Conservation (phyloP, 2,329 filamentous ascomycete species). For the Mollisia scopiformis region DNA sequence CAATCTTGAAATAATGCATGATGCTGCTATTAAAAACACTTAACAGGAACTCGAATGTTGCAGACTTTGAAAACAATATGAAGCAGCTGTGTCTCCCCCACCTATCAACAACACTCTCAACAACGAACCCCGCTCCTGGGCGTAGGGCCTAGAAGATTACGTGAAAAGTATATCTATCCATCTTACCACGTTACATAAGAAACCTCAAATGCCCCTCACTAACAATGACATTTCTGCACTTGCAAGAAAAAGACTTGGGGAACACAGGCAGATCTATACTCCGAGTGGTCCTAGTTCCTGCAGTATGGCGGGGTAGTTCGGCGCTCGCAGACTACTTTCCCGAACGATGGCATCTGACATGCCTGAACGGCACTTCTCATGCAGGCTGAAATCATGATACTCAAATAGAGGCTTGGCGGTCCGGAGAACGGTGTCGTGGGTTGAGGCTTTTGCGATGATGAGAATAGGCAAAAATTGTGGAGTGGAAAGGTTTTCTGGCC, state of each 20-base stretch:
- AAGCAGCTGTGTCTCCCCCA: neutral
- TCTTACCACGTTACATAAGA: neutral
- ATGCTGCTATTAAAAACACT: neutral
- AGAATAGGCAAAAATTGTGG: neutral
- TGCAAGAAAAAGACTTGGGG: neutral
- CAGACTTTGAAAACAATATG: neutral
- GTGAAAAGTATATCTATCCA: neutral
- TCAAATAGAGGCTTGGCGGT: neutral
- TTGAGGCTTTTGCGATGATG: neutral
- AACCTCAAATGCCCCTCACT: neutral
- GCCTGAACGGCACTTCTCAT: neutral
- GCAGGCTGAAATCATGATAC: neutral
- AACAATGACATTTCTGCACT: neutral
- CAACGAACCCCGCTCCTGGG: neutral
- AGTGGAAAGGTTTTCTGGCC: neutral
- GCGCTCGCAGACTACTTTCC: neutral
- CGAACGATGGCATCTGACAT: neutral
- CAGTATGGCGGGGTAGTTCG: neutral
- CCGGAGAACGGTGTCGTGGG: neutral
- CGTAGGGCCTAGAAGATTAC: neutral
- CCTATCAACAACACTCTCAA: neutral
- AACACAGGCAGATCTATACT: neutral
- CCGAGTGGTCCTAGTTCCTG: neutral
- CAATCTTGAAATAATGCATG: neutral
- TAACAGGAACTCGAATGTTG: neutral